Evolutionary conservation across 2,329 filamentous ascomycete species (phyloP).

Genomic region (Talaromyces sp.): DNA sequence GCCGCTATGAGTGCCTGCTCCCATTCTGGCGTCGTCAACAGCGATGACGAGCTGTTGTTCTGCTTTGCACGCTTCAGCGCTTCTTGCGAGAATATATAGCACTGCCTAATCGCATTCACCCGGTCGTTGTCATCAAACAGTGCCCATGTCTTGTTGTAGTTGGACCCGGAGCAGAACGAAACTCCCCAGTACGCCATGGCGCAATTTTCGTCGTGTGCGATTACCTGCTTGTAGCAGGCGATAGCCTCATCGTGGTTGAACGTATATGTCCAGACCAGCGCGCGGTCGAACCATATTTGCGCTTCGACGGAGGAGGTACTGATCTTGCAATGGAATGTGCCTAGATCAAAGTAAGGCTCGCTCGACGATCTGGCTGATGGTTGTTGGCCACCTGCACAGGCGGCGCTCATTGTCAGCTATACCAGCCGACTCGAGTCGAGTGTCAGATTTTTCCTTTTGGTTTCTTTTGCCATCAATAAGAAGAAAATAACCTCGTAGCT

Average conservation of each 20-base stretch:
- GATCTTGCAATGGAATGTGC: slow-evolving; percentile 34
- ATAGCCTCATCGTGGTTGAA: slow-evolving; percentile 43
- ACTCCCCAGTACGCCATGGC: slow-evolving; percentile 48
- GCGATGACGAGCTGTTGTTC: slow-evolving; percentile 39
- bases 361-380: slow-evolving; percentile 17
- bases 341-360: slow-evolving; percentile 34
- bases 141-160: slow-evolving; percentile 54
- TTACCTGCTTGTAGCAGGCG: slow-evolving; percentile 37
- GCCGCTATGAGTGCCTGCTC: slow-evolving; percentile 23
- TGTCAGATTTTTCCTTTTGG: neutral
- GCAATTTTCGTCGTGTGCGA: slow-evolving; percentile 33
- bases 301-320: slow-evolving; percentile 29
- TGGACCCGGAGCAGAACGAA: slow-evolving; percentile 49
- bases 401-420: slow-evolving; percentile 15
- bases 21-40: slow-evolving; percentile 25
- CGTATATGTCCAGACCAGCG: slow-evolving; percentile 37
- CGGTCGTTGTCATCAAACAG: slow-evolving; percentile 46
- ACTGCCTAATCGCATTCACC: slow-evolving; percentile 42
- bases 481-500: too few species aligned
- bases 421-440: neutral
- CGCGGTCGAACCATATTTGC: slow-evolving; percentile 39
- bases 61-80: slow-evolving; percentile 44
- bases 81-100: slow-evolving; percentile 38
- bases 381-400: neutral
- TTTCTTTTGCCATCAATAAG: neutral